Evolutionary conservation across 108 stramenopile species (phyloP).

Genomic region (Fistulifera pelliculosa): DNA sequence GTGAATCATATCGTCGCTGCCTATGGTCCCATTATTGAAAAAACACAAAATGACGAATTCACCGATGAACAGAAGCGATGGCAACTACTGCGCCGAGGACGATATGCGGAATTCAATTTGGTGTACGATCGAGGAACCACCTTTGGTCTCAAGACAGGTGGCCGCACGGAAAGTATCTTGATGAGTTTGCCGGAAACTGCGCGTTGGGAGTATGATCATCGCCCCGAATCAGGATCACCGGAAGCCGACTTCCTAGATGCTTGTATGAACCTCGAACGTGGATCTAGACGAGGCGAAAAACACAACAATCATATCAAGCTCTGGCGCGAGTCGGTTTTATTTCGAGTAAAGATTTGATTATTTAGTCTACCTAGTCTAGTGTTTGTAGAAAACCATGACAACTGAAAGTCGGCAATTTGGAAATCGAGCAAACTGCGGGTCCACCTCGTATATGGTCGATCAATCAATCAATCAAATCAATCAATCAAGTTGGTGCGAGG

Average conservation of each 20-base stretch:
- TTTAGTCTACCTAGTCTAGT: too few relatives aligned
- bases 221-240: conserved; percentile 66
- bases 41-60: conserved; percentile 84
- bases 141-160: conserved; percentile 98
- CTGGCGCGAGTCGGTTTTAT: too few relatives aligned
- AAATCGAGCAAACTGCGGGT: too few relatives aligned
- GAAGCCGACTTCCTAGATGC: conserved; percentile 94
- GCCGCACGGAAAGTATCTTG: conserved; percentile 96
- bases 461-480: too few relatives aligned
- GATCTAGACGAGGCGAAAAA: conserved; percentile 69
- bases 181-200: conserved; percentile 99
- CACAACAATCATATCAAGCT: too few relatives aligned
- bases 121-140: conserved; percentile 98
- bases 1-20: conserved; percentile 81
- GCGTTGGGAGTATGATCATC: conserved; percentile 94
- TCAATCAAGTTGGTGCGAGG: too few relatives aligned
- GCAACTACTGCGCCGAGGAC: conserved; percentile 92
- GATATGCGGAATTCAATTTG: conserved; percentile 99
- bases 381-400: too few relatives aligned
- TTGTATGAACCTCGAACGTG: conserved; percentile 83
- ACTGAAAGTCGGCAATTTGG: too few relatives aligned
- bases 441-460: too few relatives aligned
- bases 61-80: conserved; percentile 91
- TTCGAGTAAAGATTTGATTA: too few relatives aligned
- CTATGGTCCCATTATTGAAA: conserved; percentile 88